A percentile compares a stretch with the other conserved stretches of the same genome.
phyloP scores from a whole-genome alignment of 176 grass and related monocot species.

The Tillandsia fasciculata region DNA sequence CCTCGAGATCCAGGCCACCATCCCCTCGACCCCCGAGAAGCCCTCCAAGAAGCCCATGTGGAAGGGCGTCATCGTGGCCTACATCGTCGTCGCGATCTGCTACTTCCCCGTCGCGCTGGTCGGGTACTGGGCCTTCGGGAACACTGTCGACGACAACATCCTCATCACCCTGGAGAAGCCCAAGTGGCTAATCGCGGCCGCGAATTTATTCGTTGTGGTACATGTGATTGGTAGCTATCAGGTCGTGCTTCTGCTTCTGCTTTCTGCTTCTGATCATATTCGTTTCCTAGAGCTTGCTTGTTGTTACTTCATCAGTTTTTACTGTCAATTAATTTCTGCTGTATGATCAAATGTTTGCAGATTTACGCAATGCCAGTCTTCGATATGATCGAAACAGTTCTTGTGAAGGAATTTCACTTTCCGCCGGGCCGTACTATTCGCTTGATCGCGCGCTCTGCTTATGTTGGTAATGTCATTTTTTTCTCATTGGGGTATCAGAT shows the following conservation, averaged over 20 bases:
- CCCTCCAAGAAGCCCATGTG: slow-evolving; percentile 67
- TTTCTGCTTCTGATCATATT: neutral
- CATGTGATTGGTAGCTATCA: slow-evolving; percentile 56
- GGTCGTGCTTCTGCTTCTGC: slow-evolving; percentile 5
- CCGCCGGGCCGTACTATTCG: slow-evolving; percentile 9
- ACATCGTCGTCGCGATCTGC: slow-evolving; percentile 35
- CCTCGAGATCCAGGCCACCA: slow-evolving; percentile 63
- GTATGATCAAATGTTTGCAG: neutral
- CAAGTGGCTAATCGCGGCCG: slow-evolving; percentile 30
- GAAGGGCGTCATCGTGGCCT: slow-evolving; percentile 29
- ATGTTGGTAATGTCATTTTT: slow-evolving; percentile 19
- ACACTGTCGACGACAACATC: slow-evolving; percentile 28
- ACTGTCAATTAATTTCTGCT: neutral
- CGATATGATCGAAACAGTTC: slow-evolving; percentile 39
- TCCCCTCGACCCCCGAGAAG: slow-evolving; percentile 41
- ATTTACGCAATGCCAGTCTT: slow-evolving; percentile 45
- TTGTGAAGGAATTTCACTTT: slow-evolving; percentile 19
- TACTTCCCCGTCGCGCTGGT: slow-evolving; percentile 41
- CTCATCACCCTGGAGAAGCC: slow-evolving; percentile 39
- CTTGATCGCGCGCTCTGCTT: slow-evolving; percentile 7
- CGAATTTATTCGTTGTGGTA: slow-evolving; percentile 31
- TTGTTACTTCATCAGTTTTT: neutral
- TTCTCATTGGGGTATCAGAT: neutral
- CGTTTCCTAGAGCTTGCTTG: no score
- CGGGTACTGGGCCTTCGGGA: slow-evolving; percentile 54